A percentile compares a stretch with the other conserved stretches of the same genome.
Conservation (phyloP, 1,284 basidiomycete genomes). For the Moniliophthora roreri region DNA sequence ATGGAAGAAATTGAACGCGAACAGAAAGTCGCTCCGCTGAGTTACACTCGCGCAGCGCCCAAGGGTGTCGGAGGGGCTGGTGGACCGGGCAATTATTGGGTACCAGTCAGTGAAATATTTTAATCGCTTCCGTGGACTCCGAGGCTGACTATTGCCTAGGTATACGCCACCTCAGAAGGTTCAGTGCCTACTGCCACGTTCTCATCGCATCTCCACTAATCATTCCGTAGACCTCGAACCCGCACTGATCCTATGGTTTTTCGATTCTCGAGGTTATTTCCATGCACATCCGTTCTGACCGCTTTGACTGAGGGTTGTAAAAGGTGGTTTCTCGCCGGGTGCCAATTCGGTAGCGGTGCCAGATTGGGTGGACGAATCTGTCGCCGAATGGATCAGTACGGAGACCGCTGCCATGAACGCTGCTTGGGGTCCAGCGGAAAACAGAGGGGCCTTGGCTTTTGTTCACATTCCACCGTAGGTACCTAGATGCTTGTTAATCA, state of each 20-base stretch:
- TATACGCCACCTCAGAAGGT: constrained; percentile 35
- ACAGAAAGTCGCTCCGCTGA: constrained; percentile 52
- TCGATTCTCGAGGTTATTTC: constrained; percentile 62
- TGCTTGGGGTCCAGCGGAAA: constrained; percentile 54
- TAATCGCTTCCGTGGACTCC: background rate
- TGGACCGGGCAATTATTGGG: constrained; percentile 72
- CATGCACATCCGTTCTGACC: background rate
- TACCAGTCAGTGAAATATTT: constrained; percentile 46
- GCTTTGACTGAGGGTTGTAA: background rate
- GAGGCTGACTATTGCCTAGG: constrained; percentile 18
- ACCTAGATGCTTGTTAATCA: background rate
- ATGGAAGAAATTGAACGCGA: constrained; percentile 58
- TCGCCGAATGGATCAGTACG: constrained; percentile 57
- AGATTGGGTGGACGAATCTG: constrained; percentile 67
- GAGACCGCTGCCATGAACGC: constrained; percentile 53
- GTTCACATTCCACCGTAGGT: constrained; percentile 68
- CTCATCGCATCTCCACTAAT: constrained; percentile 7
- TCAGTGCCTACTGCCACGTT: background rate
- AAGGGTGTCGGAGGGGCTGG: constrained; percentile 57
- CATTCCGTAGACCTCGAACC: constrained; percentile 42
- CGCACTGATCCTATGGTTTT: constrained; percentile 65
- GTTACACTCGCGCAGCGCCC: constrained; percentile 61
- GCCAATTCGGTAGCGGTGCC: constrained; percentile 44
- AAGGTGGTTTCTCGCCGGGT: constrained; percentile 50
- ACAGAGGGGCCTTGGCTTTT: constrained; percentile 59